Conservation (phyloP, 106 monocot genomes). For the Amphibolis antarctica region DNA sequence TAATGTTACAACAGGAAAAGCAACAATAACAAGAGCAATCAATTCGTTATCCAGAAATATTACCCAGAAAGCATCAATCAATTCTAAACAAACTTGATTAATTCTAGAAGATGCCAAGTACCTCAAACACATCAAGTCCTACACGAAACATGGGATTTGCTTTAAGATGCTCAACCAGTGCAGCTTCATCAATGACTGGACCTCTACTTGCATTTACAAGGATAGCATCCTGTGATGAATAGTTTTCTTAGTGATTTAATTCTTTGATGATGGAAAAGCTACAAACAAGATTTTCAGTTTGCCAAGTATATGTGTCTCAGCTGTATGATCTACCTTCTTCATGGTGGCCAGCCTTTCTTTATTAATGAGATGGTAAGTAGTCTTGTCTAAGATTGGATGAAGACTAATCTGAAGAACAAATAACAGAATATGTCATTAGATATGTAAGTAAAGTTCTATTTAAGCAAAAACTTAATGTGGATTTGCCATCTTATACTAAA, state of each 20-base stretch:
- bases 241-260: background rate
- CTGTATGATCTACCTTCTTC: conserved; percentile 61
- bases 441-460: background rate
- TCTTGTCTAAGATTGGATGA: conserved; percentile 93
- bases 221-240: conserved; percentile 60
- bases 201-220: conserved; percentile 97
- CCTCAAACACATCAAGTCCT: conserved; percentile 98
- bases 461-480: no score
- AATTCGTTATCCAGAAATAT: no score
- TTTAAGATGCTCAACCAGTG: conserved; percentile 92
- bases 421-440: background rate
- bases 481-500: no score
- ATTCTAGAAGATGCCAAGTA: no score
- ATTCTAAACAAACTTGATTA: no score
- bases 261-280: conserved; percentile 3
- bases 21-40: no score
- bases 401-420: conserved; percentile 65
- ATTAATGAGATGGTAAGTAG: conserved; percentile 97
- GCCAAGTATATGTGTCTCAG: background rate
- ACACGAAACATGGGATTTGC: conserved; percentile 92
- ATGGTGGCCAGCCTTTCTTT: conserved; percentile 83
- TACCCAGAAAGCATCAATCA: no score
- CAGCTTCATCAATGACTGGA: conserved; percentile 90
- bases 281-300: background rate
- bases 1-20: no score